Evolutionary conservation across 2,329 filamentous ascomycete species (phyloP), one percentile per base, ranked within the genome.

Genomic region (Cadophora sp.): DNA sequence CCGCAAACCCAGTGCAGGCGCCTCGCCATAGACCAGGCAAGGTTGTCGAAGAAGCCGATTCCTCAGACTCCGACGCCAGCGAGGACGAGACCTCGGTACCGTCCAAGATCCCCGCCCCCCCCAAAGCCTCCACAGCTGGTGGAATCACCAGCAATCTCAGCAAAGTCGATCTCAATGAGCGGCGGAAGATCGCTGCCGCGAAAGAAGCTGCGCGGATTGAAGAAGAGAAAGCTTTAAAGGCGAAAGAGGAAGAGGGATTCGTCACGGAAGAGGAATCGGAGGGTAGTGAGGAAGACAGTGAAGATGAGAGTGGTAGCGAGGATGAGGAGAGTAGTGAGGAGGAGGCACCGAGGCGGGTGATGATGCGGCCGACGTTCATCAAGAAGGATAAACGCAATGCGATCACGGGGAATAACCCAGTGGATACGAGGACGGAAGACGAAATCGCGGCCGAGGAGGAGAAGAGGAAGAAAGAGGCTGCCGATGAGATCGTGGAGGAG

Each of bases 1-100:
- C 95, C 71, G 94, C 94, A 71, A 97, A 97, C 77, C 94, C 93
- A 3, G 82, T 91, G 68, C 90, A 89, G 78, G 92, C 93, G 27
- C 88, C 90, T 73, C 92, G 96, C 67, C 92, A 97, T 76, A 90
- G 94, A 68, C 91, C 95, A 19, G 95, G 96, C 73, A 98, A 97
- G 80, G 84, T 90, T 19, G 82, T 85, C 2, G 86, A 83, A 8
- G 85, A 83, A 69, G 74, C 72, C 43, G 69, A 72, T 19, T 81
- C 83, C 24, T 87, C 86, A 48, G 84, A 86, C 68, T 84, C 82
- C 6, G 84, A 86, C 59, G 81, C 80, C 72, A 82, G 80, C 76
- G 84, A 85, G 67, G 80, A 81, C 58, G 80, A 80, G 72, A 75
- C 78, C 60, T 72, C 76, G 61, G 75, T 79, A 27, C 72, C 81